Evolutionary conservation across 306 rosid genomes (phyloP).

Genomic region (Betula pendula): DNA sequence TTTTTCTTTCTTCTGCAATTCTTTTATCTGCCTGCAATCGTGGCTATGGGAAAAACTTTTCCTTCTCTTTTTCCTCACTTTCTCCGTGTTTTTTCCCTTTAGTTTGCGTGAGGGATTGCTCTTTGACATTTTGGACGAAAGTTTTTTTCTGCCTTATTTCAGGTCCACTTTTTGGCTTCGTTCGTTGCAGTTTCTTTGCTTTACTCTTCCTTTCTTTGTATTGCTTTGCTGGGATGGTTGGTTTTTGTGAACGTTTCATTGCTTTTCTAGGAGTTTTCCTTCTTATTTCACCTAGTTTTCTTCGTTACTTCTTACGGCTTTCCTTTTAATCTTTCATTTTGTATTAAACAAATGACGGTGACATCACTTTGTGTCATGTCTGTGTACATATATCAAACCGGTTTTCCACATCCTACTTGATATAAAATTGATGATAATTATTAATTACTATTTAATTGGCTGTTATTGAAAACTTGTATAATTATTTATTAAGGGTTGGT

Average conservation of each 20-base stretch:
- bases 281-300: slow-evolving; percentile 24
- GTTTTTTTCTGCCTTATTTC: neutral
- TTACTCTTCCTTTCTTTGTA: slow-evolving; percentile 21
- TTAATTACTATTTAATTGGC: too few species aligned
- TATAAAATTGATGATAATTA: too few species aligned
- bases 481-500: too few species aligned
- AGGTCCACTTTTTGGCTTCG: slow-evolving; percentile 29
- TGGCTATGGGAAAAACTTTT: slow-evolving; percentile 11
- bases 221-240: slow-evolving; percentile 27
- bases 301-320: neutral
- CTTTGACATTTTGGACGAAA: slow-evolving; percentile 46
- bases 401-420: too few species aligned
- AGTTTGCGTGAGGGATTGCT: slow-evolving; percentile 62
- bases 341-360: too few species aligned
- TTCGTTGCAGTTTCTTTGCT: slow-evolving; percentile 44
- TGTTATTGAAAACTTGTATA: too few species aligned
- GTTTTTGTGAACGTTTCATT: slow-evolving; percentile 31
- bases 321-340: neutral
- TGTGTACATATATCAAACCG: too few species aligned
- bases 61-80: neutral
- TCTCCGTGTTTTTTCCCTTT: neutral
- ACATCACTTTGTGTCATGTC: too few species aligned
- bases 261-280: slow-evolving; percentile 23
- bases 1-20: neutral
- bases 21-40: too few species aligned